Evolutionary conservation across 305 asterid genomes (phyloP), one percentile per base, ranked within the genome.

Genomic region (Solanum hybrid): DNA sequence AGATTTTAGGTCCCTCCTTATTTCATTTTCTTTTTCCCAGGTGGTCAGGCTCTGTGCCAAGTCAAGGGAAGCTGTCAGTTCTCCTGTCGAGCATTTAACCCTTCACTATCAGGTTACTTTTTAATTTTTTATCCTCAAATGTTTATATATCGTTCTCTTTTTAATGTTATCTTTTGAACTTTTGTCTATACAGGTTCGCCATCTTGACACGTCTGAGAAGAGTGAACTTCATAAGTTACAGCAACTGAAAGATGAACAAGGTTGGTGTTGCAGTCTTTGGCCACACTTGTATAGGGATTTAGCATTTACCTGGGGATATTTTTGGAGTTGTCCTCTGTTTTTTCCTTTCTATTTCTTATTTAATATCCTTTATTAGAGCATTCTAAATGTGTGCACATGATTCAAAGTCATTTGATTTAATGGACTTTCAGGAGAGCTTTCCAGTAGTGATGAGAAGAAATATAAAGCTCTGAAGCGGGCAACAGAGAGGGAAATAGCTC

Each of bases 11-110:
- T 32, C 85, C 24, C 10, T 39, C 26, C 33, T 88, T 10, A 15
- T 76, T 37, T 75, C 6, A 32, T 79, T 38, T 26, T 26, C 73
- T 45, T 13, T 79, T n/a, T 4, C 34, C 41, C 92, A 98, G 99
- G 99, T 98, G 90, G 99, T 98, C 90, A 93, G 99, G 92, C 97
- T 98, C 32, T 96, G 99, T 91, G 99, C 99, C 22, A 98, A 98
- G 92, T 98, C 99, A 86, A 96, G 99, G 96, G 99, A 98, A 93
- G 99, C 99, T 89, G 99, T 98, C 89, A 97, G 98, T 93, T 98
- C 99, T 36, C 99, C 99, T 38, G 98, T 98, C 70, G 99, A 98
- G 92, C 99, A 98, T 92, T 92, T 98, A 90, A 97, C 98, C 79
- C 96, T 98, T 94, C 99, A 98, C 92, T 98, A 97, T 92, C 99